Evolutionary conservation across 2,329 filamentous ascomycete species (phyloP).

Genomic region (Akanthomyces dipterigenus): DNA sequence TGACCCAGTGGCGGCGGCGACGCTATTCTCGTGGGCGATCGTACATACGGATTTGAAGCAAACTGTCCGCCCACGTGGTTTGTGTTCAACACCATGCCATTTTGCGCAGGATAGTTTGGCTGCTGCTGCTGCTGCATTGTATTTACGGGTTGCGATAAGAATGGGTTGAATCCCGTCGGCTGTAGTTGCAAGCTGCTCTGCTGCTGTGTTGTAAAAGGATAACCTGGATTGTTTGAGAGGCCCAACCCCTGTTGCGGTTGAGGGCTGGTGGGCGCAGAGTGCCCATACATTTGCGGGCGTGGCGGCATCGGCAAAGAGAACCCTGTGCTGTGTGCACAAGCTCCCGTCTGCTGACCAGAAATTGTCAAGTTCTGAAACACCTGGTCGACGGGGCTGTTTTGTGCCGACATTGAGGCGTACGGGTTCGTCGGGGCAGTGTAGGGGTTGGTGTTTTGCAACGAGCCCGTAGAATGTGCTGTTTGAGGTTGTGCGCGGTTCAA

Average conservation of each 20-base stretch:
- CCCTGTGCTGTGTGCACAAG: slow-evolving; percentile 70
- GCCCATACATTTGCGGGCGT: slow-evolving; percentile 36
- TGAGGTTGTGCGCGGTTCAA: slow-evolving; percentile 48
- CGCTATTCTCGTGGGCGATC: slow-evolving; percentile 44
- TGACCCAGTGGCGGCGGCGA: slow-evolving; percentile 41
- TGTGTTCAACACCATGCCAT: slow-evolving; percentile 33
- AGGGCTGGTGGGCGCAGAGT: slow-evolving; percentile 34
- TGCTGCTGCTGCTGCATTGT: slow-evolving; percentile 7
- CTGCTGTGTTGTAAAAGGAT: slow-evolving; percentile 26
- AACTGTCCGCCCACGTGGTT: slow-evolving; percentile 25
- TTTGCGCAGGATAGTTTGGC: slow-evolving; percentile 19
- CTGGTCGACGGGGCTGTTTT: slow-evolving; percentile 46
- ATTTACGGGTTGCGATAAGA: slow-evolving; percentile 34
- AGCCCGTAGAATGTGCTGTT: slow-evolving; percentile 59
- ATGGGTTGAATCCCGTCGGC: slow-evolving; percentile 45
- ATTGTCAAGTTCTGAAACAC: slow-evolving; percentile 73
- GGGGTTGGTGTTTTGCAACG: slow-evolving; percentile 50
- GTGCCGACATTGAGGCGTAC: slow-evolving; percentile 49
- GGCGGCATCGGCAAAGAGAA: slow-evolving; percentile 34
- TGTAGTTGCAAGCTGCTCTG: slow-evolving; percentile 29
- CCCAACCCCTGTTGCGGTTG: slow-evolving; percentile 33
- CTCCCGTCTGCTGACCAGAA: slow-evolving; percentile 53
- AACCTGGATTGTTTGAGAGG: slow-evolving; percentile 38
- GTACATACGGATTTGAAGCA: slow-evolving; percentile 42
- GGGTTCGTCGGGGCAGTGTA: slow-evolving; percentile 59